phyloP scores from a whole-genome alignment of 2,329 filamentous ascomycete species.

The Penicillium sp. region DNA sequence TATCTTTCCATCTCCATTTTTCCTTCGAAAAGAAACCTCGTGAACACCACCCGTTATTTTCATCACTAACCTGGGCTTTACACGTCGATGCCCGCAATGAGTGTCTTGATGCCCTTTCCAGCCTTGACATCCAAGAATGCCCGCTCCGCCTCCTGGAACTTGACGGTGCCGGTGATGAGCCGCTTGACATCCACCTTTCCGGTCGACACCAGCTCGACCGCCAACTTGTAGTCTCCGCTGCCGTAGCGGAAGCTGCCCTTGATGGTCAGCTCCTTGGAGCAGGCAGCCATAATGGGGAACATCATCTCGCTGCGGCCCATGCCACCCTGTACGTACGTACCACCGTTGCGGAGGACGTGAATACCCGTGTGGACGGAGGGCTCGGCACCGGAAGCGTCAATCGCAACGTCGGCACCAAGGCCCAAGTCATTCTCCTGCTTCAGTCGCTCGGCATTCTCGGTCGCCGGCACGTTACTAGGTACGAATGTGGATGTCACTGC shows the following conservation, averaged over 20 bases:
- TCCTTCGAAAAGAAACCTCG: neutral
- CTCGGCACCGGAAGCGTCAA: constrained; percentile 75
- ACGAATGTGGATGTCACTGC: constrained; percentile 54
- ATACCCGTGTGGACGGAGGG: constrained; percentile 70
- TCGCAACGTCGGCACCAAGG: constrained; percentile 66
- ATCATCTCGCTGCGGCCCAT: constrained; percentile 85
- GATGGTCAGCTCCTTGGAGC: constrained; percentile 80
- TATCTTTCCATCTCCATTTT: neutral
- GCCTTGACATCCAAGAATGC: constrained; percentile 83
- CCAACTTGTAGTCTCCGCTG: constrained; percentile 78
- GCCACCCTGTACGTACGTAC: constrained; percentile 76
- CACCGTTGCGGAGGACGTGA: constrained; percentile 65
- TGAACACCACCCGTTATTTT: constrained; percentile 1
- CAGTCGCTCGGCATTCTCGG: constrained; percentile 69
- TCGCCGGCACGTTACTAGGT: constrained; percentile 57
- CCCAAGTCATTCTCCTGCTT: constrained; percentile 59
- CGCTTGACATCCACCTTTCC: constrained; percentile 71
- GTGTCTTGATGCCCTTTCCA: constrained; percentile 58
- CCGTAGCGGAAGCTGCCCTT: constrained; percentile 89
- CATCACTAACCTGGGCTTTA: constrained; percentile 5
- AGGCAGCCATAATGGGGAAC: constrained; percentile 88
- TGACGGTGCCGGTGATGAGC: constrained; percentile 70
- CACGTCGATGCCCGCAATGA: constrained; percentile 39
- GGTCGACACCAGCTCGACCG: constrained; percentile 67
- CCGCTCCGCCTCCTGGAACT: constrained; percentile 74